Percentiles rank a stretch among this genome's conserved stretches.
phyloP scores from a whole-genome alignment of 2,329 filamentous ascomycete genomes.

The Myriosclerotinia scirpicola region DNA sequence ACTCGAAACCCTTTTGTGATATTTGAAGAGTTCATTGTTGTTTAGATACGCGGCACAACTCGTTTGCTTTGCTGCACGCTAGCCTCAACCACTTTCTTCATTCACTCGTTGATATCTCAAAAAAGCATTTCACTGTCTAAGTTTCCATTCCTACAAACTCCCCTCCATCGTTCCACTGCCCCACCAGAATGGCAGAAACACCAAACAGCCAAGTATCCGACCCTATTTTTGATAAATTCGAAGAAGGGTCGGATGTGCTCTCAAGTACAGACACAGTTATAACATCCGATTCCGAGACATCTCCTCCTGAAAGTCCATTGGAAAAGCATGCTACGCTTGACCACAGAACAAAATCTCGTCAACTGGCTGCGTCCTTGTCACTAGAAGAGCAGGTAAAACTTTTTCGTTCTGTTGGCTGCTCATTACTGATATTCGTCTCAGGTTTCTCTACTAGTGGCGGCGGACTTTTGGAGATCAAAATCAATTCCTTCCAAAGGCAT shows the following conservation, averaged over 20 bases:
- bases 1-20: neutral
- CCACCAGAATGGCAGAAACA: constrained; percentile 29
- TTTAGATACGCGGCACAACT: neutral
- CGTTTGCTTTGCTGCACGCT: neutral
- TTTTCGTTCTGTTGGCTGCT: neutral
- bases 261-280: constrained; percentile 33
- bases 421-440: constrained; percentile 37
- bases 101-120: neutral
- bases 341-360: constrained; percentile 31
- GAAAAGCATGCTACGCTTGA: constrained; percentile 30
- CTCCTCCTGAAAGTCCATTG: constrained; percentile 34
- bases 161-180: neutral
- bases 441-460: constrained; percentile 59
- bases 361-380: constrained; percentile 36
- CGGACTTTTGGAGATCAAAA: constrained; percentile 70
- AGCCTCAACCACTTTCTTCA: constrained; percentile 1
- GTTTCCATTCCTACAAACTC: neutral
- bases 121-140: neutral
- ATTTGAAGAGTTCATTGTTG: neutral
- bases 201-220: constrained; percentile 33
- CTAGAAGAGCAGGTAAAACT: constrained; percentile 40
- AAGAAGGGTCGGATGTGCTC: constrained; percentile 31
- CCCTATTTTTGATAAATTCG: constrained; percentile 35
- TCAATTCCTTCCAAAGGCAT: constrained; percentile 62
- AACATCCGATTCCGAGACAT: constrained; percentile 37